These are phyloP conservation scores for Arabidopsis suecica DNA, from an alignment of 345 rosid species.

Conservation along the genomic window DNA sequence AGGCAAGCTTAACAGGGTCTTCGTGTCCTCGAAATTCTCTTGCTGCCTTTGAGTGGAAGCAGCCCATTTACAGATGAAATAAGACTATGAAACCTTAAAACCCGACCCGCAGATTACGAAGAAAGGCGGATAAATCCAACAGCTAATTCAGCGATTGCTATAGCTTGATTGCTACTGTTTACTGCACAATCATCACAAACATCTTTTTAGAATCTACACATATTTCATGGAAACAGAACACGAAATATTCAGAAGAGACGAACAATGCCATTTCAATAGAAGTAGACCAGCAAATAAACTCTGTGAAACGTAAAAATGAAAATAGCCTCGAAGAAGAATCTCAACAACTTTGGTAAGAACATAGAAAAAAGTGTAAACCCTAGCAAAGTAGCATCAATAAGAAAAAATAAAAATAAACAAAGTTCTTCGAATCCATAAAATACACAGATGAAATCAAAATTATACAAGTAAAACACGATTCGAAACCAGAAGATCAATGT, in stretches of 20 bases:
- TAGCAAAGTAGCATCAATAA: constrained; percentile 15
- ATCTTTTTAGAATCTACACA: constrained; percentile 10
- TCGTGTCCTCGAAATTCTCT: constrained; percentile 82
- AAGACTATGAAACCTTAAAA: not conserved
- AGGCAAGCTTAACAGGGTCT: constrained; percentile 85
- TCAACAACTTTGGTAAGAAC: constrained; percentile 7
- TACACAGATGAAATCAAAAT: not conserved
- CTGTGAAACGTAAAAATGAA: not conserved
- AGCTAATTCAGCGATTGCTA: constrained; percentile 18
- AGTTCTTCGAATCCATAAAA: constrained; percentile 1
- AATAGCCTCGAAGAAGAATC: not conserved
- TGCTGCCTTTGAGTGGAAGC: constrained; percentile 75
- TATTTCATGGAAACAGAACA: constrained; percentile 19
- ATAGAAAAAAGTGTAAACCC: not conserved
- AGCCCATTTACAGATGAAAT: constrained; percentile 79
- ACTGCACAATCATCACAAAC: constrained; percentile 29
- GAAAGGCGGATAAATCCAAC: not conserved
- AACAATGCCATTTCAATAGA: not conserved
- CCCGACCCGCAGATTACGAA: not conserved
- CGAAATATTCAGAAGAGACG: not conserved
- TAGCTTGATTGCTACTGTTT: constrained; percentile 35
- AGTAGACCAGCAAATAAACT: not conserved
- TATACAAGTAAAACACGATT: constrained; percentile 9
- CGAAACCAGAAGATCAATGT: constrained; percentile 4
- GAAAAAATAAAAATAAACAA: not conserved